Conservation (phyloP, 352 stramenopile genomes). For the Pelagophyceae sp. region DNA sequence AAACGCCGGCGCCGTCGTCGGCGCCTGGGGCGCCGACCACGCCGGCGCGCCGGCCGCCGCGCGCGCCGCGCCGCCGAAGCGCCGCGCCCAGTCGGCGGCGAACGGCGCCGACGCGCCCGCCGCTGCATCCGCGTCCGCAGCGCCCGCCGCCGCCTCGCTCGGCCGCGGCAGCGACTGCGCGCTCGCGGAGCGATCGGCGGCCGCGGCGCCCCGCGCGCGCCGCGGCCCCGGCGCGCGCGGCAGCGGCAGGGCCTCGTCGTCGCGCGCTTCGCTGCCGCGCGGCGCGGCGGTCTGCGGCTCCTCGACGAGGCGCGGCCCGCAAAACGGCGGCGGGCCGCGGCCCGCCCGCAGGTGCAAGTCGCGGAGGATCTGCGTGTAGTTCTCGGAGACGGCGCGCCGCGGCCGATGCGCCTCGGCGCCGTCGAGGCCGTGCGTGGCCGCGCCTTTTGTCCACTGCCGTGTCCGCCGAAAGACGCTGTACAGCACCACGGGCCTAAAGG, state of each 20-base stretch:
- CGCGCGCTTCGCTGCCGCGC: too few relatives aligned
- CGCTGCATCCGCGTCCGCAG: not conserved
- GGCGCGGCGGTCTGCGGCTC: not conserved
- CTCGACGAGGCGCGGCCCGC: not conserved
- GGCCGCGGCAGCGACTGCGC: too few relatives aligned
- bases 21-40: not conserved
- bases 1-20: not conserved
- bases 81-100: not conserved
- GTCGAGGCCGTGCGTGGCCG: too few relatives aligned
- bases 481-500: not conserved
- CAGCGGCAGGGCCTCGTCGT: not conserved
- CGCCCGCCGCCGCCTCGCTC: too few relatives aligned
- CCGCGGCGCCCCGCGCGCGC: too few relatives aligned
- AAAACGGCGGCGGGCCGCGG: too few relatives aligned
- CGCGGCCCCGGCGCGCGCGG: too few relatives aligned
- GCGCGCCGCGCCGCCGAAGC: not conserved
- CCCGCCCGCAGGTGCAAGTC: too few relatives aligned
- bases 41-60: too few relatives aligned
- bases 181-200: too few relatives aligned
- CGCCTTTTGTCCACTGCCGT: not conserved
- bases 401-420: too few relatives aligned
- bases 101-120: not conserved
- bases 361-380: not conserved
- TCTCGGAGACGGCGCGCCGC: not conserved
- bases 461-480: not conserved